Evolutionary conservation across 1,284 basidiomycete genomes (phyloP), one percentile per base, ranked within the genome.

Genomic region (Trichosporon asahii): DNA sequence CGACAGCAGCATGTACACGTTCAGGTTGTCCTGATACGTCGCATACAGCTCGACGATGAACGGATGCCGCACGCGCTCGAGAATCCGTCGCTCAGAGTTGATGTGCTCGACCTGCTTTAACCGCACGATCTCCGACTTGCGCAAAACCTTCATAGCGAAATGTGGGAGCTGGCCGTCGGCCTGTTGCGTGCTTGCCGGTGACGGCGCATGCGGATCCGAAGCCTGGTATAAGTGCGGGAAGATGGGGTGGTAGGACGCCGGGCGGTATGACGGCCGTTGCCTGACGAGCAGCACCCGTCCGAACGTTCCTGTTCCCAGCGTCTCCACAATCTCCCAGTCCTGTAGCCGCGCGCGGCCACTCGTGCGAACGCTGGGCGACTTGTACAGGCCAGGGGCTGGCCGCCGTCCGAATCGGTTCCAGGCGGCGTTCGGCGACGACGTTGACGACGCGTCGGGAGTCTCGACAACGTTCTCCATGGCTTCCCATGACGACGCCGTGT

Each of bases 41-140:
- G 79, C 75, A 70, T 82, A 80, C 67, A 88, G 81, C 73, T 88
- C 87, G 72, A 88, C 86, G 65, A 88, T 82, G 79, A 88, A 88
- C 5, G 86, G 86, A 77, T 88, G 87, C 31, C 85, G 81, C 7
- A 88, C 84, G 21, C 84, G 80, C 18, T 85, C 85, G 57, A 88
- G 81, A 67, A 87, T 86, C 65, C 78, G 80, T 23, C 85, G 81
- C 73, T 88, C 87, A 33, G 84, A 86, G 74, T 86, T 87, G 78
- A 86, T 86, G 73, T 88, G 87, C 76, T 87, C 86, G 44, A 88
- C 85, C 75, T 88, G 87, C 72, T 86, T 86, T 37, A 87, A 75
- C 27, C 84, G 79, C 33, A 87, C 85, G 67, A 87, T 83, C 71
- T 87, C 85, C 5, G 80, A 78, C 76, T 88, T 87, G 46, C 82